Evolutionary conservation across 768 basidiomycete species (phyloP), one percentile per base, ranked within the genome.

Genomic region (Sistotremastrum suecicum): DNA sequence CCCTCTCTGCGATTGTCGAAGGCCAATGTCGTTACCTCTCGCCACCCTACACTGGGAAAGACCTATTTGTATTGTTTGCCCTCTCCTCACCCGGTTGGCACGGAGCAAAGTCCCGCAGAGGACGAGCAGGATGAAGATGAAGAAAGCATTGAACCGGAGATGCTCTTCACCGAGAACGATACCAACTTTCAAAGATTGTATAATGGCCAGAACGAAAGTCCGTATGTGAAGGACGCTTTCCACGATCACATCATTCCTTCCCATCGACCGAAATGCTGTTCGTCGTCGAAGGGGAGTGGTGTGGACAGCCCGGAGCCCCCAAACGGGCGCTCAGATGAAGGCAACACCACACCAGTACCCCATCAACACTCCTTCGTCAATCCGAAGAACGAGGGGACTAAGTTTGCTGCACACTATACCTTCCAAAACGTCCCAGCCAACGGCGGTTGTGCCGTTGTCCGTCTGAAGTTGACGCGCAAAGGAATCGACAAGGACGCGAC

Each of bases 151-250:
- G 76, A 83, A 38, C 92, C 95, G 0, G 79, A 86, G 6, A 67
- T 99, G 34, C 62, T 98, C 11, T 99, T 99, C 62, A 92, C 91
- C 9, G 94, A 97, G 56, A 99, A 98, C 62, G 87, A 98, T 59
- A 95, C 94, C 50, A 99, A 99, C 69, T 94, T 83, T 60, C 72
- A 72, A 57, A 76, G 95, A 45, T 70, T 99, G 29, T 99, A 97
- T 60, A 83, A 81, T 20, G 91, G 86, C 5, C 68, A 79, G 53
- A 99, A 99, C 66, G 69, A 74, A 43, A 78, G 80, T 0, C 72
- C 75, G 2, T 91, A 80, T 56, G 85, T 86, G 56, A 99, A 99
- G 65, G 95, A 99, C 58, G 92, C 85, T 7, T 99, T 99, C 70
- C 94, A 99, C 56, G 92, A 99, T 62, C 88, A 98, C 60, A 88